These are phyloP conservation scores for Sporothrix brunneoviolacea DNA, from an alignment of 2,329 filamentous ascomycete genomes.

Conservation along the genomic window DNA sequence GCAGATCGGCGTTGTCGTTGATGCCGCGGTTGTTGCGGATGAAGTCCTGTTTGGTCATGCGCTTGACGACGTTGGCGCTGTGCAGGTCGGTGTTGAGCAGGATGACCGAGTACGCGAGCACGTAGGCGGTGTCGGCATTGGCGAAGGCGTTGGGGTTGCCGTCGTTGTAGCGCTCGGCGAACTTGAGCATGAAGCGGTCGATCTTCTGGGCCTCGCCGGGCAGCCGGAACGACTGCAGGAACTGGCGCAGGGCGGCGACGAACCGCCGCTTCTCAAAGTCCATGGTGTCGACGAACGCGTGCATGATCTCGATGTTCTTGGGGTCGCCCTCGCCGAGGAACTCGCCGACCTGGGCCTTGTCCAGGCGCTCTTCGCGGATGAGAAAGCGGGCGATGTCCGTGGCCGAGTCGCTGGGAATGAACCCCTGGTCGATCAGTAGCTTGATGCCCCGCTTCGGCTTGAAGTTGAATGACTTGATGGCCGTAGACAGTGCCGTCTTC, in stretches of 20 bases:
- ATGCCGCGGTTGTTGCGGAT: constrained; percentile 99
- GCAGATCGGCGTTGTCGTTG: constrained; percentile 90
- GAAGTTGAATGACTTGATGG: constrained; percentile 90
- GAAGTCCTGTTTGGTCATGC: constrained; percentile 96
- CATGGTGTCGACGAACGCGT: constrained; percentile 94
- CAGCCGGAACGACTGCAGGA: constrained; percentile 88
- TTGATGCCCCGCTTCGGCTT: constrained; percentile 95
- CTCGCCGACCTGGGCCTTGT: constrained; percentile 90
- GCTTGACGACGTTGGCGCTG: constrained; percentile 71
- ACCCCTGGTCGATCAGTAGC: constrained; percentile 71
- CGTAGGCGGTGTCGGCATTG: constrained; percentile 95
- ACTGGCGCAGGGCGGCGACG: constrained; percentile 83
- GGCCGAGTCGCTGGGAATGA: constrained; percentile 73
- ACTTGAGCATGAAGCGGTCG: constrained; percentile 98
- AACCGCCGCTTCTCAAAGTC: constrained; percentile 88
- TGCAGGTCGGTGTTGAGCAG: constrained; percentile 95
- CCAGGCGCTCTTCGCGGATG: constrained; percentile 70
- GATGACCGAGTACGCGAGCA: constrained; percentile 93
- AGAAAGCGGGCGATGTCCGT: constrained; percentile 82
- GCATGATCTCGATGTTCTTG: constrained; percentile 95
- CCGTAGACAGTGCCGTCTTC: constrained; percentile 87
- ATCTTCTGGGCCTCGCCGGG: constrained; percentile 98
- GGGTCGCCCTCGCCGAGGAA: constrained; percentile 90
- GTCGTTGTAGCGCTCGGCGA: constrained; percentile 89
- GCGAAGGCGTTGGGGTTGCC: constrained; percentile 97